phyloP scores from a whole-genome alignment of 352 stramenopile species.

The Pythium volutum region DNA sequence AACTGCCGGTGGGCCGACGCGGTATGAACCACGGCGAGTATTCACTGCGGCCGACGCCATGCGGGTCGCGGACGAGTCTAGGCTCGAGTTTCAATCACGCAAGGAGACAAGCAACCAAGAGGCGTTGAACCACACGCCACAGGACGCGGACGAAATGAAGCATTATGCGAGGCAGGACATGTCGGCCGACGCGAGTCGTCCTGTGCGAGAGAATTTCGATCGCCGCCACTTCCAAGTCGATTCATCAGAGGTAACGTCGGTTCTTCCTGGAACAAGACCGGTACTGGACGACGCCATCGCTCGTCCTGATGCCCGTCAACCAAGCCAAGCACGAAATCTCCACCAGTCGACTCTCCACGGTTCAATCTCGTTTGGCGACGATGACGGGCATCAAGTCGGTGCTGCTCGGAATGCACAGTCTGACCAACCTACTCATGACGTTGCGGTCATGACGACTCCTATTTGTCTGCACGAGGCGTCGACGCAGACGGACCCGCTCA shows the following conservation, averaged over 20 bases:
- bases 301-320: too few relatives aligned
- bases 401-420: too few relatives aligned
- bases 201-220: not conserved
- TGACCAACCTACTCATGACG: too few relatives aligned
- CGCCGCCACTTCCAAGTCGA: not conserved
- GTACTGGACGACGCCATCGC: too few relatives aligned
- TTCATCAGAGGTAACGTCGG: too few relatives aligned
- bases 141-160: not conserved
- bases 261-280: not conserved
- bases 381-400: not conserved
- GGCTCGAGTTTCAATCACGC: constrained; percentile 28
- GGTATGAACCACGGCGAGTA: constrained; percentile 28
- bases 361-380: too few relatives aligned
- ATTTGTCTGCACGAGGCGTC: not conserved
- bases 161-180: not conserved
- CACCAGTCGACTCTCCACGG: too few relatives aligned
- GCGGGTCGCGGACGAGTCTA: constrained; percentile 33
- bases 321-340: too few relatives aligned
- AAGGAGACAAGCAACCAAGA: not conserved
- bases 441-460: not conserved
- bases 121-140: not conserved
- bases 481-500: constrained; percentile 16
- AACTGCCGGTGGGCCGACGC: constrained; percentile 3
- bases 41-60: constrained; percentile 34
- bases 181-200: not conserved